These are phyloP conservation scores for Plantago lanceolata DNA, from an alignment of 305 asterid species.

Conservation along the genomic window DNA sequence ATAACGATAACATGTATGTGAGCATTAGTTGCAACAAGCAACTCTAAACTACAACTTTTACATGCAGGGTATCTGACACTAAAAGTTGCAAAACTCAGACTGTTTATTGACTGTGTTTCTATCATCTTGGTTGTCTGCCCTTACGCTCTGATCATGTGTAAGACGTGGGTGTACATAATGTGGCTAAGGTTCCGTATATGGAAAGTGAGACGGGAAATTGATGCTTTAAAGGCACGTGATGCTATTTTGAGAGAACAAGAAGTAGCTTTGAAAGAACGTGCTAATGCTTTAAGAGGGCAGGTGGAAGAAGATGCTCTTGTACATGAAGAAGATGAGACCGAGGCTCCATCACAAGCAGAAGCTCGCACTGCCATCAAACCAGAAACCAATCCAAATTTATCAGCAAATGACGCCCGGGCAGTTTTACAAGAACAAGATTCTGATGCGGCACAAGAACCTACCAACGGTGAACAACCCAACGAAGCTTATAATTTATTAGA, in stretches of 20 bases:
- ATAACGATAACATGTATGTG: too few relatives aligned
- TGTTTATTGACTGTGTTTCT: slow-evolving; percentile 4
- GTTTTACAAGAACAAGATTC: background rate
- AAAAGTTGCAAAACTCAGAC: slow-evolving; percentile 14
- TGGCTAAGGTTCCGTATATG: slow-evolving; percentile 20
- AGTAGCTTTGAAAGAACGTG: slow-evolving; percentile 13
- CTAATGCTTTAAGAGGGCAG: slow-evolving; percentile 7
- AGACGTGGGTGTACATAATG: slow-evolving; percentile 19
- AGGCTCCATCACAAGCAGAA: background rate
- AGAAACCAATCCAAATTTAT: background rate
- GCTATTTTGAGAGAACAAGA: slow-evolving; percentile 18
- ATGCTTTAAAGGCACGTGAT: slow-evolving; percentile 12
- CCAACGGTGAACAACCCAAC: background rate
- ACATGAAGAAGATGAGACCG: background rate
- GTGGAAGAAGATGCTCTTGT: slow-evolving; percentile 7
- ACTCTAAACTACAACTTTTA: background rate
- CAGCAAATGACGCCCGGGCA: background rate
- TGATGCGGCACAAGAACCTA: too few relatives aligned
- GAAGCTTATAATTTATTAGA: background rate
- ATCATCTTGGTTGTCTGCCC: slow-evolving; percentile 11
- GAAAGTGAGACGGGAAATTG: slow-evolving; percentile 17
- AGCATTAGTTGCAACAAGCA: too few relatives aligned
- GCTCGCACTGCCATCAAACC: background rate
- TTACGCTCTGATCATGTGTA: slow-evolving; percentile 14
- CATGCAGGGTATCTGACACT: slow-evolving; percentile 6